A percentile compares a stretch with the other conserved stretches of the same genome.
Evolutionary conservation across 257 asterid species (phyloP).

Genomic region (Leptodermis oblonga): DNA sequence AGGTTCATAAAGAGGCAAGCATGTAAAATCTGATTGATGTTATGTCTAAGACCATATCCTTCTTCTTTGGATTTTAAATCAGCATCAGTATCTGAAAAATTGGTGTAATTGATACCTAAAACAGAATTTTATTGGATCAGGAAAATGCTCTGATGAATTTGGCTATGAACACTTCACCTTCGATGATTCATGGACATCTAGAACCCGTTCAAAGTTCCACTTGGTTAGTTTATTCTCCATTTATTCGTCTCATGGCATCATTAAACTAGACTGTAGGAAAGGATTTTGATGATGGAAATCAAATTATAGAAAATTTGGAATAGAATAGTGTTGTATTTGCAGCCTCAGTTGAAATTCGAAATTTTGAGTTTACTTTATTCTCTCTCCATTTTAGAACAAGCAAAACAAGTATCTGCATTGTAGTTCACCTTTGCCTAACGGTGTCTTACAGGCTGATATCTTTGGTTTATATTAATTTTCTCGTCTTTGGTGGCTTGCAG

Average conservation of each 20-base stretch:
- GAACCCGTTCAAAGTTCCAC: neutral
- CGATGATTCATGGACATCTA: neutral
- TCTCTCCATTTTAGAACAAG: no score
- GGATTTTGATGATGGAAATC: neutral
- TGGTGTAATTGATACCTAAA: neutral
- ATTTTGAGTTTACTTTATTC: no score
- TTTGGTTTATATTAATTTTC: no score
- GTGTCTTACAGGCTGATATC: no score
- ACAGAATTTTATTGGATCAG: neutral
- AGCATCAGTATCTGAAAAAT: neutral
- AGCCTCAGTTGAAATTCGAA: no score
- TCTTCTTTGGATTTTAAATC: neutral
- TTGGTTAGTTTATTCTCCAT: neutral
- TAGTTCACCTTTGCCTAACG: no score
- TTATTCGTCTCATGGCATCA: neutral
- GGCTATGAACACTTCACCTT: neutral
- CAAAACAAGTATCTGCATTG: no score
- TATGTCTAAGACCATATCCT: neutral
- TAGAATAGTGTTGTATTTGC: no score
- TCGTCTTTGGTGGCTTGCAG: no score
- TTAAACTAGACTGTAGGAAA: neutral
- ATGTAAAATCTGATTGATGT: conserved; percentile 21
- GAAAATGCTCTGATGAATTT: neutral
- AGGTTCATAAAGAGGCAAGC: conserved; percentile 20
- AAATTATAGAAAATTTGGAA: no score